These are phyloP conservation scores for Sphenostylis stenocarpa DNA, from an alignment of 306 rosid species.

Conservation along the genomic window DNA sequence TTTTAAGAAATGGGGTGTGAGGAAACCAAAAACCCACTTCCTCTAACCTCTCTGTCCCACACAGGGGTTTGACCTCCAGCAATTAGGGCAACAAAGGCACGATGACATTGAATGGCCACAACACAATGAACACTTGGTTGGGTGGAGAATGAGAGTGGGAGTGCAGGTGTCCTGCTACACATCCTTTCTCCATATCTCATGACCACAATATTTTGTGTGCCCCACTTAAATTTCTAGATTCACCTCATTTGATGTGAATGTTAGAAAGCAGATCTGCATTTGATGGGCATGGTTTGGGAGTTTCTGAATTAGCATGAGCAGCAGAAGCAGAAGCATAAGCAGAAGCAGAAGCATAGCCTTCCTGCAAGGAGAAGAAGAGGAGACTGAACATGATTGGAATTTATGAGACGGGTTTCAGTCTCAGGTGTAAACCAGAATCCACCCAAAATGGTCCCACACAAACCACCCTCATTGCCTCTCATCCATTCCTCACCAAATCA, in stretches of 20 bases:
- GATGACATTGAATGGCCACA: constrained; percentile 40
- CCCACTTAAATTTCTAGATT: constrained; percentile 32
- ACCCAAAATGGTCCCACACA: constrained; percentile 27
- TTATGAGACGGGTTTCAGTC: constrained; percentile 19
- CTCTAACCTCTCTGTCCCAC: not conserved
- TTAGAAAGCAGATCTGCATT: constrained; percentile 25
- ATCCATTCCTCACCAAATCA: not conserved
- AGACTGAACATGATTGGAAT: not conserved
- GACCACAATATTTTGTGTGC: constrained; percentile 27
- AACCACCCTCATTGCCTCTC: not conserved
- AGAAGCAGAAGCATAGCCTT: not conserved
- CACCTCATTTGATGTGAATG: constrained; percentile 18
- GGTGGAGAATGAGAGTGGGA: constrained; percentile 36
- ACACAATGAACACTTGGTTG: constrained; percentile 14
- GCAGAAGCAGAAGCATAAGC: not conserved
- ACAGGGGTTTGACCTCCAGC: constrained; percentile 43
- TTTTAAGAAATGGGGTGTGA: not conserved
- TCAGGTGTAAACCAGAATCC: constrained; percentile 10
- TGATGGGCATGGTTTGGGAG: constrained; percentile 19
- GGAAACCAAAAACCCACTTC: constrained; percentile 32
- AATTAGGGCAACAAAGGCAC: constrained; percentile 51
- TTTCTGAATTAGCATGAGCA: constrained; percentile 26
- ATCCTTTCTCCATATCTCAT: constrained; percentile 19
- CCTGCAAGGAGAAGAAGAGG: constrained; percentile 9
- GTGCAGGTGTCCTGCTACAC: not conserved